Evolutionary conservation across 2,329 filamentous ascomycete species (phyloP).

Genomic region (Cladosporium sp.): DNA sequence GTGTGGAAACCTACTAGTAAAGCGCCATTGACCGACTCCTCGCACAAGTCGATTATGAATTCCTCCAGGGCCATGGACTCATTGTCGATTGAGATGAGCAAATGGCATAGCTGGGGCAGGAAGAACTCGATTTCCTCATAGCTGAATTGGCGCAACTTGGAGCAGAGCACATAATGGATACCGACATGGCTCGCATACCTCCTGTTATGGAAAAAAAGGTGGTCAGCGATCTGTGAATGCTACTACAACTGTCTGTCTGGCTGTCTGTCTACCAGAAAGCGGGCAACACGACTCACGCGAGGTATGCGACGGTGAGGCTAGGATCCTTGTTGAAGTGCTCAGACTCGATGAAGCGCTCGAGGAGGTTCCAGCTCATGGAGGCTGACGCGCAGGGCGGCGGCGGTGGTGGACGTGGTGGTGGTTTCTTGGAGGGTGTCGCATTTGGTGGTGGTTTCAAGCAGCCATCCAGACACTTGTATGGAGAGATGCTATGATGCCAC

Average conservation of each 20-base stretch:
- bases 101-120: slow-evolving; percentile 77
- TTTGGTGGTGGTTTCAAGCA: neutral
- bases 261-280: no score
- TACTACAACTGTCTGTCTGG: slow-evolving; percentile 4
- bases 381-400: slow-evolving; percentile 4
- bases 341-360: slow-evolving; percentile 86
- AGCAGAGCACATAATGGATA: slow-evolving; percentile 84
- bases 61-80: slow-evolving; percentile 89
- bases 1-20: slow-evolving; percentile 56
- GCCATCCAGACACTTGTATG: neutral
- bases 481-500: neutral
- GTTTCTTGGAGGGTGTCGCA: neutral
- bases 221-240: neutral
- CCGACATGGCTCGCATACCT: slow-evolving; percentile 86
- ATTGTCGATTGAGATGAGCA: slow-evolving; percentile 82
- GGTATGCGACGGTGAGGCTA: slow-evolving; percentile 81
- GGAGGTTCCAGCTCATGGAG: slow-evolving; percentile 68
- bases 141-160: slow-evolving; percentile 81
- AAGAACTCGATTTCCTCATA: slow-evolving; percentile 94
- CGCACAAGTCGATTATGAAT: slow-evolving; percentile 78
- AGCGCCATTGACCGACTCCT: slow-evolving; percentile 80
- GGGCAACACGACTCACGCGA: slow-evolving; percentile 60
- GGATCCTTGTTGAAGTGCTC: slow-evolving; percentile 91
- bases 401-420: neutral
- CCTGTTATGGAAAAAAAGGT: slow-evolving; percentile 41